Evolutionary conservation across 1,284 basidiomycete species (phyloP).

Genomic region (Apiotrichum akiyoshidainum): DNA sequence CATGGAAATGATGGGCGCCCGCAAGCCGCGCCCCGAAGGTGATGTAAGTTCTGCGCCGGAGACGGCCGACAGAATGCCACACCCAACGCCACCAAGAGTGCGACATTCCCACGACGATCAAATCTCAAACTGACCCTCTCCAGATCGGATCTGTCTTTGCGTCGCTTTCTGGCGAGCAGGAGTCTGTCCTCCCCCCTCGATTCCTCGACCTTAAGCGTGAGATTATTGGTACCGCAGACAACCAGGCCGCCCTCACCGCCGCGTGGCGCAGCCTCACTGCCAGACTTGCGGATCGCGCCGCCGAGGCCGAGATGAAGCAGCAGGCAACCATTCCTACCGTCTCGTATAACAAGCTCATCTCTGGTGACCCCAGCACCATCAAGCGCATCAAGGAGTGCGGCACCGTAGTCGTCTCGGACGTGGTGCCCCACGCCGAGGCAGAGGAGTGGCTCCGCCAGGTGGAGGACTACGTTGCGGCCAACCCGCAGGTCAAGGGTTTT

Average conservation of each 20-base stretch:
- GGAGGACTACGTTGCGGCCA: constrained; percentile 58
- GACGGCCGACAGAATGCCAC: neutral
- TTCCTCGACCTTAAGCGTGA: constrained; percentile 64
- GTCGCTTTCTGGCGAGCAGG: constrained; percentile 55
- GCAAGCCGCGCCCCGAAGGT: constrained; percentile 22
- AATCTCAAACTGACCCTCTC: neutral
- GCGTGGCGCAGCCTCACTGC: constrained; percentile 60
- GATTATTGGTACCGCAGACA: constrained; percentile 40
- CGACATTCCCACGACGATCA: neutral
- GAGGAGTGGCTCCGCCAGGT: constrained; percentile 61
- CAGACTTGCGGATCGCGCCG: constrained; percentile 55
- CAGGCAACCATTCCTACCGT: constrained; percentile 58
- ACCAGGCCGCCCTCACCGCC: constrained; percentile 55
- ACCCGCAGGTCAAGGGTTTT: constrained; percentile 58
- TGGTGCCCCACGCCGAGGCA: constrained; percentile 59
- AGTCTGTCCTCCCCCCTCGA: constrained; percentile 56
- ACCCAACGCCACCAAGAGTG: neutral
- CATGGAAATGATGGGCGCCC: constrained; percentile 3
- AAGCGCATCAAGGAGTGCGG: constrained; percentile 59
- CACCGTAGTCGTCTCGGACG: constrained; percentile 61
- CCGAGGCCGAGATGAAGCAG: constrained; percentile 55
- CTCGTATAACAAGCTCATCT: constrained; percentile 56
- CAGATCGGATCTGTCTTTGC: constrained; percentile 61
- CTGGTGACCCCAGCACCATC: constrained; percentile 52
- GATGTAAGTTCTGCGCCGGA: constrained; percentile 12